Conservation (phyloP, 2,329 filamentous ascomycete species). For the Ascochyta fabae region DNA sequence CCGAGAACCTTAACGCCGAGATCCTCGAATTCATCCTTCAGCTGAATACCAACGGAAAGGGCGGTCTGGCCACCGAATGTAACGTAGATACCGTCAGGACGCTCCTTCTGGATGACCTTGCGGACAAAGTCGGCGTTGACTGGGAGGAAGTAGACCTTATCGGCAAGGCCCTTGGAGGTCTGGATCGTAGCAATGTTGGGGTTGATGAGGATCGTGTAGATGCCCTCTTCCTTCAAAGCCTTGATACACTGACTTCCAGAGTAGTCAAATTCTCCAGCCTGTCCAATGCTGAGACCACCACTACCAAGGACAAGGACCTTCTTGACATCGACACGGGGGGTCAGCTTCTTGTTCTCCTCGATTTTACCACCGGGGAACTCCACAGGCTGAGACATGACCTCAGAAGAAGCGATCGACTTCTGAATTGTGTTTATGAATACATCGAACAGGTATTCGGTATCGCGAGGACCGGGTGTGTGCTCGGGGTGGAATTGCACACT, state of each 20-base stretch:
- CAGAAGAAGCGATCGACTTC: conserved; percentile 70
- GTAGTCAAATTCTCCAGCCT: conserved; percentile 98
- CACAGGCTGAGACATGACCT: conserved; percentile 74
- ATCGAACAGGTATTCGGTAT: conserved; percentile 96
- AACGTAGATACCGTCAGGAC: conserved; percentile 94
- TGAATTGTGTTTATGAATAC: conserved; percentile 90
- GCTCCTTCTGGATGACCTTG: conserved; percentile 95
- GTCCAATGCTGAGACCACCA: conserved; percentile 94
- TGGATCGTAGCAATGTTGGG: conserved; percentile 99
- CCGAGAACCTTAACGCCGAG: conserved; percentile 94
- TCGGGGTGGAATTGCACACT: conserved; percentile 99
- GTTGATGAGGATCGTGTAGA: conserved; percentile 98
- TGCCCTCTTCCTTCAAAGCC: conserved; percentile 95
- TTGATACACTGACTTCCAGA: conserved; percentile 99
- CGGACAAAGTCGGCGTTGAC: conserved; percentile 97
- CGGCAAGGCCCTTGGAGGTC: conserved; percentile 94
- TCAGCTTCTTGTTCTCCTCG: conserved; percentile 76
- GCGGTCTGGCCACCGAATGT: conserved; percentile 98
- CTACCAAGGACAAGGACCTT: conserved; percentile 94
- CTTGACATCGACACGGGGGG: conserved; percentile 84
- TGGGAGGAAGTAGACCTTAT: conserved; percentile 98
- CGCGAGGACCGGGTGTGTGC: conserved; percentile 90
- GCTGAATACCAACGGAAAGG: conserved; percentile 93
- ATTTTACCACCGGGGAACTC: conserved; percentile 84
- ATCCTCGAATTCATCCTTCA: conserved; percentile 94